These are phyloP conservation scores for Cryphonectria naterciae DNA, from an alignment of 2,329 filamentous ascomycete species.

Conservation along the genomic window DNA sequence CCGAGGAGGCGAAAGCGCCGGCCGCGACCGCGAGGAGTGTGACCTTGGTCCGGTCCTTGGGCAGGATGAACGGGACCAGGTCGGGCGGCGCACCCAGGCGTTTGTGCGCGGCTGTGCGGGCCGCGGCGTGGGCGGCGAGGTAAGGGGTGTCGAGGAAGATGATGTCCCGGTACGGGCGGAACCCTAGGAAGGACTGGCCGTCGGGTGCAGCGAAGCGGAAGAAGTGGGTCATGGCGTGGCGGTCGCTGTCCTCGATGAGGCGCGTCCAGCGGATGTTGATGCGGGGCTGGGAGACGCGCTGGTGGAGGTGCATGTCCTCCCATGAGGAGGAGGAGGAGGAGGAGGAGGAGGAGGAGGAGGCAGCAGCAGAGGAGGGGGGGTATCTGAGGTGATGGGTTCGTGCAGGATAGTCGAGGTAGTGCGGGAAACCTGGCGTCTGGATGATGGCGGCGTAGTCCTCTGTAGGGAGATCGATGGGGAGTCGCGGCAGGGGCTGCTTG, in stretches of 20 bases:
- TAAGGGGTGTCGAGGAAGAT: slow-evolving; percentile 17
- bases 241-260: background rate
- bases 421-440: background rate
- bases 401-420: slow-evolving; percentile 16
- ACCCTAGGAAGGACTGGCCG: slow-evolving; percentile 12
- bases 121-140: background rate
- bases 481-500: background rate
- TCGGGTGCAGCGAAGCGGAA: background rate
- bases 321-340: background rate
- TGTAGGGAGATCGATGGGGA: slow-evolving; percentile 16
- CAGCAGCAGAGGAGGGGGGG: background rate
- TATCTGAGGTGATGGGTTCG: slow-evolving; percentile 20
- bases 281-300: slow-evolving; percentile 14
- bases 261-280: slow-evolving; percentile 8
- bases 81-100: background rate
- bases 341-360: background rate
- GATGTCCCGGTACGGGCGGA: slow-evolving; percentile 2
- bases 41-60: slow-evolving; percentile 5
- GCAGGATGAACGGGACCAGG: slow-evolving; percentile 11
- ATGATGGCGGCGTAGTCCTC: slow-evolving; percentile 17
- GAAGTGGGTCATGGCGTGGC: background rate
- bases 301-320: slow-evolving; percentile 19
- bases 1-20: background rate
- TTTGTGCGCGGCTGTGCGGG: background rate
- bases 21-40: slow-evolving; percentile 6